Conservation (phyloP, 108 stramenopile genomes). For the Nitzschia putrida region DNA sequence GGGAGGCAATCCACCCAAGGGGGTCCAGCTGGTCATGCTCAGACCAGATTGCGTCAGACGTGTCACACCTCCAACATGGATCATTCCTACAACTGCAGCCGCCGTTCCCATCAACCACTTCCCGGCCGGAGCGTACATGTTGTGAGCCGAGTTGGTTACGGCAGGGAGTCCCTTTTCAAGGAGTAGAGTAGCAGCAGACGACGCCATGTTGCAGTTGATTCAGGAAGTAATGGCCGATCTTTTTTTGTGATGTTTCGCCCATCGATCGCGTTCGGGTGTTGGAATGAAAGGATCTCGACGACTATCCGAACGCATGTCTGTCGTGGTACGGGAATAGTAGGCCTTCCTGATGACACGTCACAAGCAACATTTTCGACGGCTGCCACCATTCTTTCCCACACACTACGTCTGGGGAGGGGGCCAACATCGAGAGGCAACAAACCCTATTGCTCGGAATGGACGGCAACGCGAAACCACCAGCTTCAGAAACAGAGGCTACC, state of each 20-base stretch:
- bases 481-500: neutral
- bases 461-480: neutral
- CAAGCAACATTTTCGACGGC: too few relatives aligned
- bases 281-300: too few relatives aligned
- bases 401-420: too few relatives aligned
- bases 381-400: too few relatives aligned
- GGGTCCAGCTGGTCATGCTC: conserved; percentile 97
- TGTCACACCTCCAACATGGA: conserved; percentile 97
- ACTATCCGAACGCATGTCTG: too few relatives aligned
- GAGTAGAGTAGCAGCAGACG: conserved; percentile 16
- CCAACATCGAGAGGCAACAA: too few relatives aligned
- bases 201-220: conserved; percentile 16
- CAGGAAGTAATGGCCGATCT: neutral
- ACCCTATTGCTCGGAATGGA: too few relatives aligned
- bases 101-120: conserved; percentile 92
- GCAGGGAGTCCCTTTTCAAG: conserved; percentile 63
- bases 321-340: too few relatives aligned
- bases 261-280: neutral
- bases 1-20: conserved; percentile 86
- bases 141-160: conserved; percentile 50
- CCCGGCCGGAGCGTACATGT: conserved; percentile 80
- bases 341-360: too few relatives aligned
- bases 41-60: conserved; percentile 95
- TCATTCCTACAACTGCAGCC: conserved; percentile 92
- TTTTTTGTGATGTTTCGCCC: neutral